Percentiles rank a stretch among this genome's conserved stretches.
phyloP scores from a whole-genome alignment of 2,329 filamentous ascomycete species.

The Botrytis fragariae region DNA sequence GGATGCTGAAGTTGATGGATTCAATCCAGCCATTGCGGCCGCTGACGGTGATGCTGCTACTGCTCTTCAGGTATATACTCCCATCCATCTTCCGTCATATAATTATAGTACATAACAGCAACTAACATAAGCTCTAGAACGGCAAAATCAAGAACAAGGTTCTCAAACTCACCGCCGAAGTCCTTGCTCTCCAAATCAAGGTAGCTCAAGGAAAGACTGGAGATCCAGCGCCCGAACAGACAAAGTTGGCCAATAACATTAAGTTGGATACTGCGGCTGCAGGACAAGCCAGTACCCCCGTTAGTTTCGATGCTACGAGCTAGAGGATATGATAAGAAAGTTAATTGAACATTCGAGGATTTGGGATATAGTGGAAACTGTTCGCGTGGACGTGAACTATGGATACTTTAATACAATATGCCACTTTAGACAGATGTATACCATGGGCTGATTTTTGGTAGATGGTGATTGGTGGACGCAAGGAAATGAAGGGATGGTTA shows the following conservation, averaged over 20 bases:
- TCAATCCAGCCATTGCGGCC: slow-evolving; percentile 53
- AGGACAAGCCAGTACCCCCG: slow-evolving; percentile 45
- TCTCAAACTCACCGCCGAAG: slow-evolving; percentile 53
- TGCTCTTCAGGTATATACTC: slow-evolving; percentile 46
- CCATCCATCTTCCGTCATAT: neutral
- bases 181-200: slow-evolving; percentile 50
- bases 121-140: slow-evolving; percentile 37
- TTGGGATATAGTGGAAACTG: neutral
- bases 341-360: neutral
- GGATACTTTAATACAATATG: neutral
- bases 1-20: slow-evolving; percentile 51
- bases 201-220: slow-evolving; percentile 50
- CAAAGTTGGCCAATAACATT: slow-evolving; percentile 55
- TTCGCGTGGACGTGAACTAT: neutral
- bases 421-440: neutral
- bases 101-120: neutral
- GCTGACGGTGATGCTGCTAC: slow-evolving; percentile 46
- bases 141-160: slow-evolving; percentile 62
- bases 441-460: neutral
- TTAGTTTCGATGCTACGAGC: slow-evolving; percentile 40
- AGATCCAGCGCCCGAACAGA: slow-evolving; percentile 48
- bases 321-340: neutral
- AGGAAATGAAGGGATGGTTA: neutral
- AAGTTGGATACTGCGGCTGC: slow-evolving; percentile 46
- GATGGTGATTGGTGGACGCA: neutral